phyloP scores from a whole-genome alignment of 2,329 filamentous ascomycete genomes.

The Epichloe sibirici region DNA sequence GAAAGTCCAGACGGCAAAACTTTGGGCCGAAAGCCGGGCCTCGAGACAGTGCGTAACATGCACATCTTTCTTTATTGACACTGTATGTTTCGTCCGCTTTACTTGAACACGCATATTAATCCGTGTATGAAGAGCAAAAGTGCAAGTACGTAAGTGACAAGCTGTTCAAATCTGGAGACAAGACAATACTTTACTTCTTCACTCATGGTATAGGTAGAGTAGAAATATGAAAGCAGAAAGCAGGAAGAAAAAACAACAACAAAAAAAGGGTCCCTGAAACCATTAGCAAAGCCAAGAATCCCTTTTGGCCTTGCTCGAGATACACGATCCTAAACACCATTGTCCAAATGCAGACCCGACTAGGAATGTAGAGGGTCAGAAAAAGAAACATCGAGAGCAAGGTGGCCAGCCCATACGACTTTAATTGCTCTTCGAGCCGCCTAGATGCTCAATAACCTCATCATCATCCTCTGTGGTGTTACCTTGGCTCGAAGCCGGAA shows the following conservation, averaged over 20 bases:
- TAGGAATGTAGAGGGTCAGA: not conserved
- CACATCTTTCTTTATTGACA: not conserved
- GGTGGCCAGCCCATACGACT: not conserved
- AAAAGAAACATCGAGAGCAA: not conserved
- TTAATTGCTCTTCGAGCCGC: not conserved
- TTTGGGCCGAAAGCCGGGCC: not conserved
- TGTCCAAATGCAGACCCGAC: not conserved
- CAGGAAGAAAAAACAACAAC: not conserved
- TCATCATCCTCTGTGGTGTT: conserved; percentile 39
- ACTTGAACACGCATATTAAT: too few relatives aligned
- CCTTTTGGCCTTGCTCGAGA: not conserved
- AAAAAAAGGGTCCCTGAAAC: not conserved
- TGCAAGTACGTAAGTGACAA: not conserved
- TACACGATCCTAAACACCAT: not conserved
- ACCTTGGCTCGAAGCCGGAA: conserved; percentile 21
- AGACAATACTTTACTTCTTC: not conserved
- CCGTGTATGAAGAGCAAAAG: too few relatives aligned
- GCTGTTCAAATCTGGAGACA: not conserved
- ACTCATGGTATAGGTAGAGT: not conserved
- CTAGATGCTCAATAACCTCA: not conserved
- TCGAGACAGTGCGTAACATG: not conserved
- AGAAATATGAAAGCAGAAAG: not conserved
- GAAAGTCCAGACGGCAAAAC: not conserved
- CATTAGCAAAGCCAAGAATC: not conserved
- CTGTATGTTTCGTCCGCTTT: not conserved